Percentiles rank a stretch among this genome's conserved stretches.
Evolutionary conservation across 345 rosid species (phyloP).

Genomic region (Hevea brasiliensis): DNA sequence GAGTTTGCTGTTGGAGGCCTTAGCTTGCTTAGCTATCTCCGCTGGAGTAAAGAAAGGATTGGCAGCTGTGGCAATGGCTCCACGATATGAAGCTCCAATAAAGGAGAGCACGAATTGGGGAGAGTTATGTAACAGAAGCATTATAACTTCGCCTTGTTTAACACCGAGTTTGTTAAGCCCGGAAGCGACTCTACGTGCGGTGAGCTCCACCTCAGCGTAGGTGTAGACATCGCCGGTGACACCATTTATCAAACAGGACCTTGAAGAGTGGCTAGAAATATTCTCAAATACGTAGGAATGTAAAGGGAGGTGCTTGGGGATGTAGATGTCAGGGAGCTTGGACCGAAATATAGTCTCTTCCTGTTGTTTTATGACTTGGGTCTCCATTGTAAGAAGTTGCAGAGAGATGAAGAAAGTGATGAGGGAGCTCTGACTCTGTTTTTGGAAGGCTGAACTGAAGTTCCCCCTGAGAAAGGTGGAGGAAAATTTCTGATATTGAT

Average conservation of each 20-base stretch:
- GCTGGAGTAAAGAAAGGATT: slow-evolving; percentile 81
- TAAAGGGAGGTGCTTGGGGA: slow-evolving; percentile 30
- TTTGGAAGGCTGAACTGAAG: background rate
- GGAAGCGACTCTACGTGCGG: slow-evolving; percentile 57
- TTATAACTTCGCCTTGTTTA: slow-evolving; percentile 62
- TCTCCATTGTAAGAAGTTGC: background rate
- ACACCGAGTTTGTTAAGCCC: slow-evolving; percentile 60
- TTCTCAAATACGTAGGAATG: slow-evolving; percentile 29
- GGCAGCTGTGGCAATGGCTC: slow-evolving; percentile 76
- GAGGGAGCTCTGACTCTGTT: background rate
- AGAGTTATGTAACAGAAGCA: slow-evolving; percentile 65
- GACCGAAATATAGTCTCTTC: slow-evolving; percentile 31
- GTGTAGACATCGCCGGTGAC: slow-evolving; percentile 54
- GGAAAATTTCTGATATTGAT: background rate
- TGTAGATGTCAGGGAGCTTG: slow-evolving; percentile 29
- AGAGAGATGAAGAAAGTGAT: background rate
- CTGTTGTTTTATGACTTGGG: background rate
- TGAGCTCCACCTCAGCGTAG: slow-evolving; percentile 63
- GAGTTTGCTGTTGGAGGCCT: slow-evolving; percentile 50
- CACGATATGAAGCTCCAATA: slow-evolving; percentile 72
- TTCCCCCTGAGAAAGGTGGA: slow-evolving; percentile 12
- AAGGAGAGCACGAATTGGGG: slow-evolving; percentile 74
- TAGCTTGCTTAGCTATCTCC: slow-evolving; percentile 70
- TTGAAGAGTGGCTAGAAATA: slow-evolving; percentile 3
- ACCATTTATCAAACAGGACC: slow-evolving; percentile 54